A percentile compares a stretch with the other conserved stretches of the same genome.
Conservation (phyloP, 352 stramenopile species). For the Nothophytophthora sp. region DNA sequence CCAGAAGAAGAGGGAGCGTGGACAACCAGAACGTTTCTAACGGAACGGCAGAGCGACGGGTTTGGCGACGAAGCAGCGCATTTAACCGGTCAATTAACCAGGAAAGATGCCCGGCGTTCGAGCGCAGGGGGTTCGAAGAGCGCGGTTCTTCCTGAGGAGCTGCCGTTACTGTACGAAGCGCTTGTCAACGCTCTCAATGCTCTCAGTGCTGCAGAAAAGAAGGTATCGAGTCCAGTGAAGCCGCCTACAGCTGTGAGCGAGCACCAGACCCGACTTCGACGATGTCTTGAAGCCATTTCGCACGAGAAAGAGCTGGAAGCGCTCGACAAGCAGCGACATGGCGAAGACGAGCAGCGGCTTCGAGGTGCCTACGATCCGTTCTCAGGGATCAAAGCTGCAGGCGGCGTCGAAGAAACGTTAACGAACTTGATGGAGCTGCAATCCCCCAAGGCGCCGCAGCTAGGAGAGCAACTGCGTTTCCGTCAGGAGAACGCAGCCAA, state of each 20-base stretch:
- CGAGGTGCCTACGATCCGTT: constrained; percentile 56
- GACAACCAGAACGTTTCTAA: constrained; percentile 55
- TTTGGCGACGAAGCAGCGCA: background rate
- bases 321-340: constrained; percentile 9
- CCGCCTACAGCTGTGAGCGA: background rate
- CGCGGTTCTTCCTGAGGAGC: too few species aligned
- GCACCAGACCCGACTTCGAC: constrained; percentile 14
- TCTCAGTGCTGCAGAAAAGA: too few species aligned
- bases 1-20: too few species aligned
- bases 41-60: constrained; percentile 22
- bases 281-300: constrained; percentile 40
- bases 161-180: constrained; percentile 5
- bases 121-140: too few species aligned
- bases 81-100: background rate
- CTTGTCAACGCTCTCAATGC: background rate
- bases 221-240: constrained; percentile 2
- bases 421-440: constrained; percentile 31
- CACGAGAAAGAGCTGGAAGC: constrained; percentile 39
- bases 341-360: constrained; percentile 15
- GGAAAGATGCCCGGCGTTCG: too few species aligned
- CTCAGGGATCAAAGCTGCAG: constrained; percentile 45
- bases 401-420: constrained; percentile 54
- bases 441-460: constrained; percentile 16
- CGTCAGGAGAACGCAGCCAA: constrained; percentile 49
- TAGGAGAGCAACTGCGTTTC: constrained; percentile 50